These are phyloP conservation scores for Gymnopilus junonius DNA, from an alignment of 768 basidiomycete species.

Conservation along the genomic window DNA sequence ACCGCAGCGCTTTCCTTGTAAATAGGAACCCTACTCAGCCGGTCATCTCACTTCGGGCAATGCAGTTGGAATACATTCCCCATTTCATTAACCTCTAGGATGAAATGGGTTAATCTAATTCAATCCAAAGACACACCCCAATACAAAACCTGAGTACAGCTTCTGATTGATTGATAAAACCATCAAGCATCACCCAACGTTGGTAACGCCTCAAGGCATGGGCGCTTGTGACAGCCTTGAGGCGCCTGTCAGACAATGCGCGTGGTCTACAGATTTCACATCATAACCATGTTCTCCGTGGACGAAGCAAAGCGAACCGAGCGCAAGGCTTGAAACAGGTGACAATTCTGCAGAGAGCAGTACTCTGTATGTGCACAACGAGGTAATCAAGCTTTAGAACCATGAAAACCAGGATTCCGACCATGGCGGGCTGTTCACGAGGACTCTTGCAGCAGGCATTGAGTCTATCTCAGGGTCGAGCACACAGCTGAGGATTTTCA, in stretches of 20 bases:
- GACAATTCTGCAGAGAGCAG: not conserved
- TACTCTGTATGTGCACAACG: not conserved
- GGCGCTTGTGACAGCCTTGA: constrained; percentile 12
- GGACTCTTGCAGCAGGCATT: not conserved
- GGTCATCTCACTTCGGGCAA: not conserved
- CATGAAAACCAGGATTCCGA: not conserved
- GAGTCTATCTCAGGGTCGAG: not conserved
- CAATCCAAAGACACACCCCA: not conserved
- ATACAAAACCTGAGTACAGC: not conserved
- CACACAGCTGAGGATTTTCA: not conserved
- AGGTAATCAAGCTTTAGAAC: not conserved
- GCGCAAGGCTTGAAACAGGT: not conserved
- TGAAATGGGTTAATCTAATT: not conserved
- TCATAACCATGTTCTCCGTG: not conserved
- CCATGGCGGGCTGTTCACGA: not conserved
- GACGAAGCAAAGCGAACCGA: not conserved
- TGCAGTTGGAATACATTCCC: not conserved
- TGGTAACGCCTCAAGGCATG: constrained; percentile 10
- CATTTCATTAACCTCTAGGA: not conserved
- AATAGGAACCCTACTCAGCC: not conserved
- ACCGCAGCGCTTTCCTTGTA: not conserved
- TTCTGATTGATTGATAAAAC: constrained; percentile 3
- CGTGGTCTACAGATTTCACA: not conserved
- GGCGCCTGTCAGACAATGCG: not conserved
- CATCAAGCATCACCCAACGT: too few species aligned